phyloP scores from a whole-genome alignment of 2,329 filamentous ascomycete genomes.

The Colletotrichum tropicicola region DNA sequence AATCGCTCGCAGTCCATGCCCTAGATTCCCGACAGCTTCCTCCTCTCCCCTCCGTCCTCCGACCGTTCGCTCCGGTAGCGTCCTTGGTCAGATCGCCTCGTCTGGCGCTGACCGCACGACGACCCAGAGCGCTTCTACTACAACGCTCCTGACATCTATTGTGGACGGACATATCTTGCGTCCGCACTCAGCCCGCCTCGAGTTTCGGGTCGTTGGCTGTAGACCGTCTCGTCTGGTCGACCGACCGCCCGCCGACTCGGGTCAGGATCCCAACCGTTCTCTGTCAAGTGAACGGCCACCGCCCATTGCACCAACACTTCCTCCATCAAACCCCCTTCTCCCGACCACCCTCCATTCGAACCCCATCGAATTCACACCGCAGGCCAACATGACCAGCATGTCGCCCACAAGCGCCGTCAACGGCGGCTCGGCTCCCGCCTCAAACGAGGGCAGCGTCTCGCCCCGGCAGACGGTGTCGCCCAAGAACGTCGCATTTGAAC shows the following conservation, averaged over 20 bases:
- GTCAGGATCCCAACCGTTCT: conserved; percentile 19
- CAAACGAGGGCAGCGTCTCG: conserved; percentile 54
- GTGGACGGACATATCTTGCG: not conserved
- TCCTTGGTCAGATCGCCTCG: conserved; percentile 28
- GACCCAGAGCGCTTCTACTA: conserved; percentile 1
- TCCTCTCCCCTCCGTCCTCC: conserved; percentile 10
- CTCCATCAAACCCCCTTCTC: conserved; percentile 29
- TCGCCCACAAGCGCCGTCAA: conserved; percentile 50
- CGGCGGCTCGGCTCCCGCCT: conserved; percentile 44
- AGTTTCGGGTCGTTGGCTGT: conserved; percentile 32
- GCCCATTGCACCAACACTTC: conserved; percentile 28
- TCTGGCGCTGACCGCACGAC: conserved; percentile 29
- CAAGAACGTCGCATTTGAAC: conserved; percentile 83
- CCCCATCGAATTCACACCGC: conserved; percentile 34
- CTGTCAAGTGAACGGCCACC: conserved; percentile 20
- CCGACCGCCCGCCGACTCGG: conserved; percentile 7
- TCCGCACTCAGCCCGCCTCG: not conserved
- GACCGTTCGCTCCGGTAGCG: conserved; percentile 31
- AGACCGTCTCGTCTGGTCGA: conserved; percentile 34
- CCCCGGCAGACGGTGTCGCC: conserved; percentile 59
- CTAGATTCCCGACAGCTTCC: conserved; percentile 15
- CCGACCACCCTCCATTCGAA: conserved; percentile 37
- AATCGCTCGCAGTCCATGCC: conserved; percentile 23
- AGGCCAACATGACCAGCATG: conserved; percentile 54
- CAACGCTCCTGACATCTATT: not conserved